Evolutionary conservation across 306 rosid species (phyloP), one percentile per base, ranked within the genome.

Genomic region (Prunus fruticosa): DNA sequence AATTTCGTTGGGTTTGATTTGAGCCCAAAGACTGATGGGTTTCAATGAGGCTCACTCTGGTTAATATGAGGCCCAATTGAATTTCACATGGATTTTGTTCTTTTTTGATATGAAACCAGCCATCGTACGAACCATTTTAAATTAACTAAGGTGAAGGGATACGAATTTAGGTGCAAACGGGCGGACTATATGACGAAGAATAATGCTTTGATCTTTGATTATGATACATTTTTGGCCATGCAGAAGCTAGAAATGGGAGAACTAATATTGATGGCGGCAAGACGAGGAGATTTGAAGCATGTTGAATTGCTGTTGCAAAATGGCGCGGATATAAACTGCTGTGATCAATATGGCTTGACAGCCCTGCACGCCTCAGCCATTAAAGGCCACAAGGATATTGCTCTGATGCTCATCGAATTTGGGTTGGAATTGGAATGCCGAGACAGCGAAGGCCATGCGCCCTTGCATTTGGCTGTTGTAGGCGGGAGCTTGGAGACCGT

Each of bases 351-450:
- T 51, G 96, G 93, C 16, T 75, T 93, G 78, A 93, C 97, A 6
- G 90, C 97, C 8, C 82, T 93, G 78, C 97, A 90, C 67, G 88
- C 81, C 0, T 92, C 96, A 1, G 96, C 96, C 54, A 70, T 90
- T 68, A 90, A 93, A 82, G 92, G 97, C 73, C 87, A 90, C 86
- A 87, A 58, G 50, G 90, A 93, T 5, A 88, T 82, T 60, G 76
- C 81, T 32, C 28, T 47, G 22, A 82, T 75, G 88, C 91, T 92
- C 2, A 28, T 74, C 14, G 84, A 84, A 22, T 70, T 68, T 9
- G 96, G 92, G 34, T 53, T 65, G 30, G 89, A 86, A 43, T 84
- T 90, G 85, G 97, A 90, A 65, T 86, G 86, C 72, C 74, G 69
- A 54, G 96, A 92, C 12, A 28, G 73, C 2, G 92, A 92, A 77